A percentile compares a stretch with the other conserved stretches of the same genome.
Evolutionary conservation across 176 grass and related monocot genomes (phyloP).

Genomic region (Cocos nucifera): DNA sequence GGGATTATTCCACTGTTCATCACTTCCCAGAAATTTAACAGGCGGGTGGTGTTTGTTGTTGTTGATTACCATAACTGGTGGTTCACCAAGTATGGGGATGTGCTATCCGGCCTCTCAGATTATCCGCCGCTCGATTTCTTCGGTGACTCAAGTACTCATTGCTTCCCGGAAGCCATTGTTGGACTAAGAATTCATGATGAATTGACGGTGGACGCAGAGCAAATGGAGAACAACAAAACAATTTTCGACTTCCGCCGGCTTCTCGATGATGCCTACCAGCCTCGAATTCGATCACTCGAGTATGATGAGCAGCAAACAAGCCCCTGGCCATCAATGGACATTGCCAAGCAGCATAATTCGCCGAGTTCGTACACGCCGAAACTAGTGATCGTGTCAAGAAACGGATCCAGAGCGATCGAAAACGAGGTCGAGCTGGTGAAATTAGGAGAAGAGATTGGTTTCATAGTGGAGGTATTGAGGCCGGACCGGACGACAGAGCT

Average conservation of each 20-base stretch:
- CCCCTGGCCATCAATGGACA: no score
- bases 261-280: no score
- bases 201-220: slow-evolving; percentile 41
- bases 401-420: slow-evolving; percentile 51
- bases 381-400: slow-evolving; percentile 55
- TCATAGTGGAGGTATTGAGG: slow-evolving; percentile 33
- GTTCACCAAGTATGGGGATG: slow-evolving; percentile 49
- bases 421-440: slow-evolving; percentile 41
- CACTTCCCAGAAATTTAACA: slow-evolving; percentile 40
- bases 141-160: slow-evolving; percentile 49
- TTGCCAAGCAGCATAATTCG: no score
- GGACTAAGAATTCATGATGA: slow-evolving; percentile 74
- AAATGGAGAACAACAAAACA: slow-evolving; percentile 19
- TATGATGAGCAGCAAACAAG: no score
- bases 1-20: slow-evolving; percentile 79
- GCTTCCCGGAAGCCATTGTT: slow-evolving; percentile 59
- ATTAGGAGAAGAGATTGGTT: slow-evolving; percentile 24
- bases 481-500: slow-evolving; percentile 57
- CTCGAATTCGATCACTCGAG: no score
- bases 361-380: slow-evolving; percentile 16
- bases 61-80: slow-evolving; percentile 84
- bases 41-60: slow-evolving; percentile 58
- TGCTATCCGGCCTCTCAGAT: slow-evolving; percentile 45
- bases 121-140: slow-evolving; percentile 47
- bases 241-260: no score